Conservation (phyloP, 208 protist species). For the Pavlovales sp. region DNA sequence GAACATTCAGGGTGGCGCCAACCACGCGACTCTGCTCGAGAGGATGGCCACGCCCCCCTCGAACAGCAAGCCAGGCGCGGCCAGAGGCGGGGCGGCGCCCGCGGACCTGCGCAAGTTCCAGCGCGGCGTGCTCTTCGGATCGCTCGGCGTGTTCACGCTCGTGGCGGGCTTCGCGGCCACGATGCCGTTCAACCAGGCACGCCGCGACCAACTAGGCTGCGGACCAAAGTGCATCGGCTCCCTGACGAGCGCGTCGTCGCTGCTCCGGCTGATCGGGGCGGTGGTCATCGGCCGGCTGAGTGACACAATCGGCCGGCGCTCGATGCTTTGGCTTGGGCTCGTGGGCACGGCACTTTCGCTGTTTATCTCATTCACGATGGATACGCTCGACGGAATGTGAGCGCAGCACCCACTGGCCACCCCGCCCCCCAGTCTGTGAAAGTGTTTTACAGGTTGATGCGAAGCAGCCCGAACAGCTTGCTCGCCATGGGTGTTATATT, state of each 20-base stretch:
- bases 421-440: too few species aligned
- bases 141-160: not conserved
- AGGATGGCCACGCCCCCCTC: too few species aligned
- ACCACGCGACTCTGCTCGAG: too few species aligned
- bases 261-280: conserved; percentile 4
- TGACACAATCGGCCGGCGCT: not conserved
- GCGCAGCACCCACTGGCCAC: too few species aligned
- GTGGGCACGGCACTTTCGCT: not conserved
- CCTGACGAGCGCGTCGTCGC: not conserved
- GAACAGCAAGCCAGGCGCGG: too few species aligned
- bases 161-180: not conserved
- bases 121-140: conserved; percentile 8
- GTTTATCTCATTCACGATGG: not conserved
- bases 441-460: too few species aligned
- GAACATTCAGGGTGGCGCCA: too few species aligned
- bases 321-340: conserved; percentile 25
- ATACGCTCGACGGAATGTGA: conserved; percentile 7
- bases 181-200: conserved; percentile 6
- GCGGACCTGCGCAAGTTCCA: too few species aligned
- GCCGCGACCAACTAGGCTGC: conserved; percentile 11
- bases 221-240: not conserved
- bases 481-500: too few species aligned
- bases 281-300: not conserved
- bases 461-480: too few species aligned
- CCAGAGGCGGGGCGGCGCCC: too few species aligned